Percentiles rank a stretch among this genome's conserved stretches.
phyloP scores from a whole-genome alignment of 176 grass and related monocot genomes.

The Rhynchospora breviuscula region DNA sequence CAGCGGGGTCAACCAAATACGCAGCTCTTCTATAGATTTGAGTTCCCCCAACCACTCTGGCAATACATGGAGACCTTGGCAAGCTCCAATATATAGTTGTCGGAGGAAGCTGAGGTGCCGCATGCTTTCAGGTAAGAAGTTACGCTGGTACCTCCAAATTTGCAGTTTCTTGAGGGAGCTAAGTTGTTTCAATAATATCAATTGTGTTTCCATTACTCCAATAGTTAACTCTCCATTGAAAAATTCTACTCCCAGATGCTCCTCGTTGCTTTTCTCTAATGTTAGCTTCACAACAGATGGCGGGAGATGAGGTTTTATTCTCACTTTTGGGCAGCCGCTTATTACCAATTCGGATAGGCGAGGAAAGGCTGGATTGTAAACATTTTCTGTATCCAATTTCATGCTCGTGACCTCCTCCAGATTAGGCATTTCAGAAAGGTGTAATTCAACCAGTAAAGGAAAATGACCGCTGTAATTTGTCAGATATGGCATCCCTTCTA shows the following conservation, averaged over 20 bases:
- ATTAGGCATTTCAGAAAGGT: neutral
- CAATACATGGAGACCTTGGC: neutral
- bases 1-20: neutral
- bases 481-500: neutral
- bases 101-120: neutral
- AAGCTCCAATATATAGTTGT: neutral
- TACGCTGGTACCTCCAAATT: too few species aligned
- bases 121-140: conserved; percentile 9
- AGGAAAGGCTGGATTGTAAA: neutral
- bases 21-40: neutral
- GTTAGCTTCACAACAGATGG: neutral
- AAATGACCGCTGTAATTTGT: neutral
- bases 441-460: neutral
- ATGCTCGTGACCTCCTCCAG: neutral
- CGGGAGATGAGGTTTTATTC: neutral
- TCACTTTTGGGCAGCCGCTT: neutral
- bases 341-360: neutral
- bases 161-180: too few species aligned
- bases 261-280: neutral
- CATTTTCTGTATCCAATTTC: neutral
- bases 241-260: neutral
- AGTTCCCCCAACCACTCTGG: conserved; percentile 2
- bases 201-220: neutral
- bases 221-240: neutral
- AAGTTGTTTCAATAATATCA: neutral